Base-by-base conservation (phyloP, 495 filamentous ascomycete species). In the Penicillium pulvis region DNA sequence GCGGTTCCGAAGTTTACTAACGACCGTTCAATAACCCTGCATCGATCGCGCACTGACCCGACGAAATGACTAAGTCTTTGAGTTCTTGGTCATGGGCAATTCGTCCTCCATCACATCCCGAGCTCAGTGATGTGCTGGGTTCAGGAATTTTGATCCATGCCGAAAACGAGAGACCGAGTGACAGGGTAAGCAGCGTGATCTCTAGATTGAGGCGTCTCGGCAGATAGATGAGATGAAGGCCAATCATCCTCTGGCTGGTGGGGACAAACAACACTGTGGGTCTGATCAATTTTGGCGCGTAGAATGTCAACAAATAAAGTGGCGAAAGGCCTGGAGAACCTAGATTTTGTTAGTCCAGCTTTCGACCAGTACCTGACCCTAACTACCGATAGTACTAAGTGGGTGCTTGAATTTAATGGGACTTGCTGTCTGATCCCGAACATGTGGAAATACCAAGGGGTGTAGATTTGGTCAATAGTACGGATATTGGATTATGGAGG, bases 21-120 rank as follows among this genome's bases (percentile, higher is more conserved):
- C 28, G 30, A 42, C 45, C 51, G 51, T 62, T 58, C 19, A 41
- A 48, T 19, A 39, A 33, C 59, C 59, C 53, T 61, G 59, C 54
- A 17, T 57, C 33, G 26, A 41, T 47, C 26, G 35, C 26, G 43
- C 53, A 46, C 44, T 55, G 53, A 30, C 53, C 52, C 42, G 28
- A 47, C 26, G 12, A 41, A 20, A 24, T 46, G 6, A 23, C 11
- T n/a, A 46, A 41, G 42, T 17, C 19, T 1, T 14, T 19, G 3
- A 19, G 19, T 8, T n/a, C n/a, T n/a, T 10, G 42, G 20, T 20
- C 16, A 20, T 17, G 4, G 6, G 16, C 19, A 6, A 44, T 44
- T 9, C 0, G 20, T 17, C 2, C 4, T 20, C 16, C 4, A 17
- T 23, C 20, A 2, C 20, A 23, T 23, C 42, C 10, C n/a, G 36